These are phyloP conservation scores for Carallia pectinifolia DNA, from an alignment of 345 rosid species.

Conservation along the genomic window DNA sequence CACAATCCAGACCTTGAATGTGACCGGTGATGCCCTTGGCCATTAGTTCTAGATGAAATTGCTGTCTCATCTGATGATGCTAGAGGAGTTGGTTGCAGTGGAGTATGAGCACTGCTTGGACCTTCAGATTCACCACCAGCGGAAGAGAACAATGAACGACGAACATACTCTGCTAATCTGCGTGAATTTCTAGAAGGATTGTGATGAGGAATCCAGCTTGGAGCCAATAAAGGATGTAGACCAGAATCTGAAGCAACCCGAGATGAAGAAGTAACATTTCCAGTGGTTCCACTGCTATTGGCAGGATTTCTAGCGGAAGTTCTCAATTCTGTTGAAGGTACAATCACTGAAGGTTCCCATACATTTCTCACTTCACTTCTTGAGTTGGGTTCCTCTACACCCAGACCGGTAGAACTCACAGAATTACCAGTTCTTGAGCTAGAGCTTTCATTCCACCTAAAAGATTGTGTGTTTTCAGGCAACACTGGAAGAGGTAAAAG, in stretches of 20 bases:
- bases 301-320: slow-evolving; percentile 38
- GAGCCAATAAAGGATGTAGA: slow-evolving; percentile 47
- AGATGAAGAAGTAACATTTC: slow-evolving; percentile 51
- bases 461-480: slow-evolving; percentile 48
- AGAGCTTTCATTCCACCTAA: slow-evolving; percentile 54
- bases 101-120: slow-evolving; percentile 39
- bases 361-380: slow-evolving; percentile 41
- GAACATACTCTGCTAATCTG: slow-evolving; percentile 67
- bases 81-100: slow-evolving; percentile 36
- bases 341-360: slow-evolving; percentile 51
- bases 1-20: slow-evolving; percentile 53
- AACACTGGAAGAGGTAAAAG: slow-evolving; percentile 45
- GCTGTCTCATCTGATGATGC: slow-evolving; percentile 42
- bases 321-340: slow-evolving; percentile 48
- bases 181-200: slow-evolving; percentile 51
- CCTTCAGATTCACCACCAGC: slow-evolving; percentile 45
- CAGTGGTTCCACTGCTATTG: slow-evolving; percentile 37
- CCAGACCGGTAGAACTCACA: slow-evolving; percentile 35
- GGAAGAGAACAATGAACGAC: slow-evolving; percentile 64
- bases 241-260: slow-evolving; percentile 40
- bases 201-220: slow-evolving; percentile 46
- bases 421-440: slow-evolving; percentile 44
- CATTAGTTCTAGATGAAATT: slow-evolving; percentile 49
- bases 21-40: slow-evolving; percentile 43
- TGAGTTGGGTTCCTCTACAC: slow-evolving; percentile 47